Evolutionary conservation across 768 basidiomycete species (phyloP).

Genomic region (Tremella yokohamensis): DNA sequence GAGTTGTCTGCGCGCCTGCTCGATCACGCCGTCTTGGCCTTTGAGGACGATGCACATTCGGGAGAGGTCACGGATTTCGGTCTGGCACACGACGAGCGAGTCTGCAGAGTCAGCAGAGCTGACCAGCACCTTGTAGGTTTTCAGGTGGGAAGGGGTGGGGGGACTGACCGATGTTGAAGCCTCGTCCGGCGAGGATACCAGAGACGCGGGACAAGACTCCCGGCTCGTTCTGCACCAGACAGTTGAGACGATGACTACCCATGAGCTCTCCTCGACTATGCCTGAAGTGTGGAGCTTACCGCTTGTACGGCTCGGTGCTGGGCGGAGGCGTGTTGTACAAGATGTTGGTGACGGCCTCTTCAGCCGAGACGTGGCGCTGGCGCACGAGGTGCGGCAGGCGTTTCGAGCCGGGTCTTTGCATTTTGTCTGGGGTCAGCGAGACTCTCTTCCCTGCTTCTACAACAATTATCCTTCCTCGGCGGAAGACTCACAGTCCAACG

Average conservation of each 20-base stretch:
- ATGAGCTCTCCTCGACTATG: background rate
- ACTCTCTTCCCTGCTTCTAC: background rate
- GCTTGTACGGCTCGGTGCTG: slow-evolving; percentile 73
- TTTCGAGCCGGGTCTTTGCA: slow-evolving; percentile 29
- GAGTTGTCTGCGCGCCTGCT: slow-evolving; percentile 90
- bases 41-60: slow-evolving; percentile 96
- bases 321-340: slow-evolving; percentile 93
- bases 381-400: slow-evolving; percentile 55
- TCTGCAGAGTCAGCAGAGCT: slow-evolving; percentile 57
- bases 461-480: background rate
- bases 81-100: slow-evolving; percentile 94
- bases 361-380: slow-evolving; percentile 75
- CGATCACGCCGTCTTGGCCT: slow-evolving; percentile 95
- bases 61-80: slow-evolving; percentile 92
- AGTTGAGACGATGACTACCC: slow-evolving; percentile 86
- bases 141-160: background rate
- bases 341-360: slow-evolving; percentile 96
- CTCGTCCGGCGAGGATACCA: slow-evolving; percentile 91
- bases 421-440: slow-evolving; percentile 37
- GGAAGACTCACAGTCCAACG: slow-evolving; percentile 64
- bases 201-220: slow-evolving; percentile 98
- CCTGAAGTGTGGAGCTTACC: slow-evolving; percentile 27
- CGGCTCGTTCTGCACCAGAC: slow-evolving; percentile 97
- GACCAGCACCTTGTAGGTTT: background rate
- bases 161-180: slow-evolving; percentile 68